A percentile compares a stretch with the other conserved stretches of the same genome.
Evolutionary conservation across 2,329 filamentous ascomycete genomes (phyloP).

Genomic region (Exophiala xenobiotica): DNA sequence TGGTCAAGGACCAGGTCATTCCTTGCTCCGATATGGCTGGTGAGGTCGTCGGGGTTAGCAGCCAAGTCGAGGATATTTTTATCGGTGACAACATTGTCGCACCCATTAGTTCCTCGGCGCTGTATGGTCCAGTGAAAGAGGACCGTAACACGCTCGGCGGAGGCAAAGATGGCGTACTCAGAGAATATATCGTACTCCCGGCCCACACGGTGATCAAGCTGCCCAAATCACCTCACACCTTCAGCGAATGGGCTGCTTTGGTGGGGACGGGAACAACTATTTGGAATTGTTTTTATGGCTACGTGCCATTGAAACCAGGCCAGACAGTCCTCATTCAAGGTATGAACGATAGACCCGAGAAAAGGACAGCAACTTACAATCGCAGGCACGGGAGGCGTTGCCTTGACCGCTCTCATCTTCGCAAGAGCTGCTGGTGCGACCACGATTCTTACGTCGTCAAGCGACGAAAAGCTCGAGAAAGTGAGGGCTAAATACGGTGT

Average conservation of each 20-base stretch:
- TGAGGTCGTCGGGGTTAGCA: constrained; percentile 37
- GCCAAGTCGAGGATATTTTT: constrained; percentile 35
- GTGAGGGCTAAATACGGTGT: constrained; percentile 42
- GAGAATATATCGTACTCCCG: constrained; percentile 45
- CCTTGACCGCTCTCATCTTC: constrained; percentile 46
- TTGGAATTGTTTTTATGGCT: constrained; percentile 51
- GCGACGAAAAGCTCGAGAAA: constrained; percentile 47
- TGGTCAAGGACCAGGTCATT: constrained; percentile 34
- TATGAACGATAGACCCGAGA: constrained; percentile 9
- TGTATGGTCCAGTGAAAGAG: constrained; percentile 38
- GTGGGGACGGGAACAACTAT: constrained; percentile 49
- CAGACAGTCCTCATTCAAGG: constrained; percentile 40
- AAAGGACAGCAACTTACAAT: not conserved
- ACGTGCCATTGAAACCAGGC: constrained; percentile 41
- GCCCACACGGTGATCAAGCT: constrained; percentile 42
- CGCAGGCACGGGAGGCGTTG: constrained; percentile 50
- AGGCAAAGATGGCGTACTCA: constrained; percentile 41
- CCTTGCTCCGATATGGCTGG: constrained; percentile 45
- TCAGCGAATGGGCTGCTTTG: constrained; percentile 40
- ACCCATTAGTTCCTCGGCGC: constrained; percentile 39
- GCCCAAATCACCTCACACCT: constrained; percentile 38
- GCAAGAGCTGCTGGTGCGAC: constrained; percentile 48
- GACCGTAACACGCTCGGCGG: constrained; percentile 32
- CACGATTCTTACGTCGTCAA: constrained; percentile 53
- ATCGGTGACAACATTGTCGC: constrained; percentile 41